These are phyloP conservation scores for Myxozyma udenii DNA, from an alignment of 805 yeast species.

Conservation along the genomic window DNA sequence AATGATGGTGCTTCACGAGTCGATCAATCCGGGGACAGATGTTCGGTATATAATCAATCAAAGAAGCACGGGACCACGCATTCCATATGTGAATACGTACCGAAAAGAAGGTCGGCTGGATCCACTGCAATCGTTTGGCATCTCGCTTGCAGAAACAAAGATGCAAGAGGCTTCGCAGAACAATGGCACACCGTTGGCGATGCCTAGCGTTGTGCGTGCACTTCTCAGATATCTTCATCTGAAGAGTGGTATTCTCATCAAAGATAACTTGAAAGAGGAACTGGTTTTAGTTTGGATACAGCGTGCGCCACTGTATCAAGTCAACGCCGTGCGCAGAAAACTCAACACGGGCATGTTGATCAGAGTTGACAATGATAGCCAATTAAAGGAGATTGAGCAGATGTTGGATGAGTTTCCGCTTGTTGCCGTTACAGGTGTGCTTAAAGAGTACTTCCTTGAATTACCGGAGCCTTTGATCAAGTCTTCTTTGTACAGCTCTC, in stretches of 20 bases:
- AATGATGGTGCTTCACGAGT: slow-evolving; percentile 61
- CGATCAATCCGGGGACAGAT: slow-evolving; percentile 68
- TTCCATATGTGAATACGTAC: slow-evolving; percentile 68
- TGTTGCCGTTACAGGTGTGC: slow-evolving; percentile 60
- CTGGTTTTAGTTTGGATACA: slow-evolving; percentile 52
- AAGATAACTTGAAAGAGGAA: not conserved
- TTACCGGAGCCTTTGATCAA: slow-evolving; percentile 76
- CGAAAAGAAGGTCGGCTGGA: slow-evolving; percentile 65
- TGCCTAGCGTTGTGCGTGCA: not conserved
- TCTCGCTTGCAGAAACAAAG: slow-evolving; percentile 60
- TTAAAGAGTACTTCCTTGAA: slow-evolving; percentile 72
- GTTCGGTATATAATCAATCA: slow-evolving; percentile 62
- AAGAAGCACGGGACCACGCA: slow-evolving; percentile 69
- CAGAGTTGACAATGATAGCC: too few species aligned
- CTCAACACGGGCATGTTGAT: slow-evolving; percentile 42
- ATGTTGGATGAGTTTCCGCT: slow-evolving; percentile 45
- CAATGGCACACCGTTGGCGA: not conserved
- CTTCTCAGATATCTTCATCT: not conserved
- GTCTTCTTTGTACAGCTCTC: slow-evolving; percentile 58
- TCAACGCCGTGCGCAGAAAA: slow-evolving; percentile 59
- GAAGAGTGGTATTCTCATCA: too few species aligned
- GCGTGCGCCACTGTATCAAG: slow-evolving; percentile 57
- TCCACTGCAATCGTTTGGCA: slow-evolving; percentile 72
- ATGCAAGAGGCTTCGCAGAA: slow-evolving; percentile 36
- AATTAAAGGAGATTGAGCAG: too few species aligned